Percentiles rank a stretch among this genome's conserved stretches.
Conservation (phyloP, 176 grass and related monocot species). For the maize (Zea mays) region Zm-B73-REFERENCE-NAM-5.0 NC_050098.1:223725001-223725500, state of each 20-base stretch:
- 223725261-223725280: conserved; percentile 84
- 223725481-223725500: no score
- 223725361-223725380: conserved; percentile 96
- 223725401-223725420: neutral
- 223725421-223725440: no score
- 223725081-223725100: conserved; percentile 39
- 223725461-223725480: no score
- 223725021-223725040: conserved; percentile 85
- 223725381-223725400: conserved; percentile 60
- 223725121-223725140: neutral
- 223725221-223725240: conserved; percentile 93
- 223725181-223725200: conserved; percentile 95
- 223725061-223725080: conserved; percentile 74
- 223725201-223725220: conserved; percentile 90
- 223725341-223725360: conserved; percentile 86
- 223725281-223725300: conserved; percentile 87
- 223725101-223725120: neutral
- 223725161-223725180: conserved; percentile 75
- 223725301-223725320: conserved; percentile 85
- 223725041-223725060: conserved; percentile 93
- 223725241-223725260: conserved; percentile 87
- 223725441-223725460: no score
- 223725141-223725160: neutral
- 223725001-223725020: conserved; percentile 77
- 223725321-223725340: conserved; percentile 64